phyloP scores from a whole-genome alignment of 768 basidiomycete species.

The Lepiota brunneoincarnata region DNA sequence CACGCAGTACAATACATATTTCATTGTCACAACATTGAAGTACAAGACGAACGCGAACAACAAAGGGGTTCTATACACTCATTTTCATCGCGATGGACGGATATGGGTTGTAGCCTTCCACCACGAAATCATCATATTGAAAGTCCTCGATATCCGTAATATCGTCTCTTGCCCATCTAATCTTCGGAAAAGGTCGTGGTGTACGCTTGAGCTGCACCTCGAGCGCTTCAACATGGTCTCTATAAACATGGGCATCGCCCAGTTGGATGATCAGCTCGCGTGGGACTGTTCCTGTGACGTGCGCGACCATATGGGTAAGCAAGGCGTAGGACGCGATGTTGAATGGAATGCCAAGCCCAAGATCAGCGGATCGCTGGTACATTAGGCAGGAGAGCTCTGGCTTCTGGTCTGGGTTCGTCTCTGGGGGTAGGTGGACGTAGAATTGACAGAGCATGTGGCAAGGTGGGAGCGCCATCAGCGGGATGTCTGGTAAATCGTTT shows the following conservation, averaged over 20 bases:
- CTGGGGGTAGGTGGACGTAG: constrained; percentile 86
- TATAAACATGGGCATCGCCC: constrained; percentile 96
- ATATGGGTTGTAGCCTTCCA: constrained; percentile 86
- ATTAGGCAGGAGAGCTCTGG: constrained; percentile 89
- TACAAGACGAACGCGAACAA: background rate
- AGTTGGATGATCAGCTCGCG: constrained; percentile 94
- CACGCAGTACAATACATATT: too few relatives aligned
- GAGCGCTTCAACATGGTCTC: constrained; percentile 88
- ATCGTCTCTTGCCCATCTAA: constrained; percentile 67
- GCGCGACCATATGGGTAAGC: constrained; percentile 97
- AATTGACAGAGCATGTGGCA: constrained; percentile 99
- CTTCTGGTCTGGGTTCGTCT: constrained; percentile 42
- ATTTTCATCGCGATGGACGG: constrained; percentile 92
- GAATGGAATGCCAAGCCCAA: constrained; percentile 97
- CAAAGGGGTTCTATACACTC: constrained; percentile 53
- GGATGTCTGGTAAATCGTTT: constrained; percentile 62
- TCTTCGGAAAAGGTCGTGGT: constrained; percentile 80
- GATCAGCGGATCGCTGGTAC: constrained; percentile 97
- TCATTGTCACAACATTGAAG: background rate
- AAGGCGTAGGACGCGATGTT: constrained; percentile 99
- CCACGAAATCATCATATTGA: constrained; percentile 71
- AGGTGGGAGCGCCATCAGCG: constrained; percentile 93
- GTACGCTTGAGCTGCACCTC: constrained; percentile 74
- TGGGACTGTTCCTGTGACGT: constrained; percentile 80
- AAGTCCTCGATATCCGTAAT: constrained; percentile 80